Conservation (phyloP, 257 asterid species). For the Prunella vulgaris region DNA sequence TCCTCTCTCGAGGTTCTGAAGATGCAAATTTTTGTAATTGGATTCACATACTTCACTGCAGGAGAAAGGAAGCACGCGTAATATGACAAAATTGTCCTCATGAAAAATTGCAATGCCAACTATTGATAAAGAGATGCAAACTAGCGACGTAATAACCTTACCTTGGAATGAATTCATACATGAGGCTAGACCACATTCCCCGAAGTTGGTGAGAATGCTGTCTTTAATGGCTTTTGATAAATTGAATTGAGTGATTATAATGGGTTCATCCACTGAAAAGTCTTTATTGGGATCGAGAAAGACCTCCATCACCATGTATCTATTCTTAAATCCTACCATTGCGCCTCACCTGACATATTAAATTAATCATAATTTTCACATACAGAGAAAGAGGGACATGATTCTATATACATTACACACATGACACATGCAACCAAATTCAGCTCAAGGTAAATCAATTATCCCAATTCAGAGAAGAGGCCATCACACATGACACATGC, state of each 20-base stretch:
- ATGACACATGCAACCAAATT: background rate
- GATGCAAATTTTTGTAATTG: conserved; percentile 72
- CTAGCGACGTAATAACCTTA: conserved; percentile 19
- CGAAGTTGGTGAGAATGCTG: conserved; percentile 71
- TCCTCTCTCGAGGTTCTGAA: conserved; percentile 74
- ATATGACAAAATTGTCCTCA: background rate
- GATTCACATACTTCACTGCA: conserved; percentile 90
- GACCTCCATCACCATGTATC: conserved; percentile 85
- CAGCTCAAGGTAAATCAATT: background rate
- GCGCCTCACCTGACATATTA: conserved; percentile 27
- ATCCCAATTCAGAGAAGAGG: background rate
- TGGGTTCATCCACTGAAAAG: conserved; percentile 50
- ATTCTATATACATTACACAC: background rate
- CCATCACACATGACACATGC: no score
- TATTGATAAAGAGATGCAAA: background rate
- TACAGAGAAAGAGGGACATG: background rate
- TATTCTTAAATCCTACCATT: conserved; percentile 90
- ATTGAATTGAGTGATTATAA: conserved; percentile 65
- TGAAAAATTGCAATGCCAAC: background rate
- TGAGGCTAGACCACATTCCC: conserved; percentile 90
- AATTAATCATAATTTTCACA: background rate
- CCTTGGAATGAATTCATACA: conserved; percentile 70
- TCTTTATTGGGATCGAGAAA: conserved; percentile 76
- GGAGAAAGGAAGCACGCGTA: background rate
- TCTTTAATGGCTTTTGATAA: conserved; percentile 57